Base-by-base conservation (phyloP, 2,329 filamentous ascomycete species). In the Aspergillus piperis region DNA sequence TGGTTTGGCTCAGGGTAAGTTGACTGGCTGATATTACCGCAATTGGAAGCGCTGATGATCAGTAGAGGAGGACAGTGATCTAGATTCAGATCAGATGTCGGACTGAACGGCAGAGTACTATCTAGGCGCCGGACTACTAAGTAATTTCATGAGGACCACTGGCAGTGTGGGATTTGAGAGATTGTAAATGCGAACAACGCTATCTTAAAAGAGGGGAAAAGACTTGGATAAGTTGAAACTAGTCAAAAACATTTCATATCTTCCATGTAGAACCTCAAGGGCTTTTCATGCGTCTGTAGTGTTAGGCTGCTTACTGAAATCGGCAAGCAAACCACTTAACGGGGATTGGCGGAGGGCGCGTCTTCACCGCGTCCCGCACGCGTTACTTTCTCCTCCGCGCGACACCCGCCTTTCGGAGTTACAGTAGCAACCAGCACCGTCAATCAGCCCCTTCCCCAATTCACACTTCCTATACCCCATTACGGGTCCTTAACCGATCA, bases 11-110 rank as follows among this genome's bases (percentile, higher is more conserved):
- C 63, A 60, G 48, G 64, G 68, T 70, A 44, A 44, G 64, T 60
- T 32, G 8, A 56, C 19, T 30, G 15, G 21, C 49, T 10, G n/a
- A n/a, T 11, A 19, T 17, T 44, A 13, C 41, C 4, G 5, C 19
- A 23, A 23, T 36, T 13, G 10, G 11, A 44, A 42, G 39, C 4
- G 4, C 41, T 44, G 19, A 41, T 25, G 8, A 44, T 8, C 15
- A 3, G 19, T 49, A 70, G 68, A 68, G 50, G 68, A 70, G 50
- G 66, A 62, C n/a, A 69, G 63, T 25, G 67, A 69, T 25, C 44
- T 55, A 8, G 62, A 62, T 36, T 64, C 64, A 3, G 66, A 67
- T 11, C 60, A 59, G 57, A 57, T 47, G 32, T 55, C 53, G 58
- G 19, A 30, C 8, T 27, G 17, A 44, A 6, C 10, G 13, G 36